A percentile compares a stretch with the other conserved stretches of the same genome.
These are phyloP conservation scores for Thielaviopsis euricoi DNA, from an alignment of 2,329 filamentous ascomycete species.

Conservation along the genomic window DNA sequence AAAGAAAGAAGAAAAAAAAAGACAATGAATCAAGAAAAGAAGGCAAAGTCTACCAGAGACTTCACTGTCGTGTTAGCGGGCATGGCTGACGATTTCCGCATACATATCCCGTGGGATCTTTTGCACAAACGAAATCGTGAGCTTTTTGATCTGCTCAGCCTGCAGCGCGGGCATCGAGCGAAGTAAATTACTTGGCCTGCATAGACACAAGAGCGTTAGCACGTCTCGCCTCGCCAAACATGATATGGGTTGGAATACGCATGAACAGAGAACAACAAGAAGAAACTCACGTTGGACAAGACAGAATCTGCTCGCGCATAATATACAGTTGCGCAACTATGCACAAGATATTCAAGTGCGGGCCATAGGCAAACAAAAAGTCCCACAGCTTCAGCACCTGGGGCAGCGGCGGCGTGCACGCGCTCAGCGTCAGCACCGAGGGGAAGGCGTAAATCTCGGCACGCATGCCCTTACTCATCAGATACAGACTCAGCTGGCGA, in stretches of 20 bases:
- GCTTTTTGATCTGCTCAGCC: slow-evolving; percentile 65
- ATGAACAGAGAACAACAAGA: not conserved
- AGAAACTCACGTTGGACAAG: slow-evolving; percentile 55
- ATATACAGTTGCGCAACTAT: slow-evolving; percentile 90
- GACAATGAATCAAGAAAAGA: not conserved
- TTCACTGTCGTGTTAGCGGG: slow-evolving; percentile 34
- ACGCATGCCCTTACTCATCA: slow-evolving; percentile 72
- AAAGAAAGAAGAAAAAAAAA: not conserved
- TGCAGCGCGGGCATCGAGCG: slow-evolving; percentile 73
- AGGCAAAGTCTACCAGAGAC: not conserved
- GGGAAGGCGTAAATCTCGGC: slow-evolving; percentile 95
- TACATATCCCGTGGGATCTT: slow-evolving; percentile 88
- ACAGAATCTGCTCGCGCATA: slow-evolving; percentile 69
- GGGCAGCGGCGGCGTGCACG: slow-evolving; percentile 84
- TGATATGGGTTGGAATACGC: not conserved
- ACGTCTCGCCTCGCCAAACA: not conserved
- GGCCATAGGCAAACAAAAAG: slow-evolving; percentile 89
- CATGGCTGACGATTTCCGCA: slow-evolving; percentile 75
- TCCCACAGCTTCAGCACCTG: slow-evolving; percentile 93
- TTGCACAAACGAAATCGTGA: slow-evolving; percentile 71
- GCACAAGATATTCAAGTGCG: slow-evolving; percentile 87
- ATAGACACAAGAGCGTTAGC: slow-evolving; percentile 7
- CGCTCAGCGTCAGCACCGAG: slow-evolving; percentile 83
- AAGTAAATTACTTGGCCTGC: slow-evolving; percentile 80
- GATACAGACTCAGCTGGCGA: slow-evolving; percentile 66